These are phyloP conservation scores for Xylaria sp. DNA, from an alignment of 2,329 filamentous ascomycete genomes.

Conservation along the genomic window DNA sequence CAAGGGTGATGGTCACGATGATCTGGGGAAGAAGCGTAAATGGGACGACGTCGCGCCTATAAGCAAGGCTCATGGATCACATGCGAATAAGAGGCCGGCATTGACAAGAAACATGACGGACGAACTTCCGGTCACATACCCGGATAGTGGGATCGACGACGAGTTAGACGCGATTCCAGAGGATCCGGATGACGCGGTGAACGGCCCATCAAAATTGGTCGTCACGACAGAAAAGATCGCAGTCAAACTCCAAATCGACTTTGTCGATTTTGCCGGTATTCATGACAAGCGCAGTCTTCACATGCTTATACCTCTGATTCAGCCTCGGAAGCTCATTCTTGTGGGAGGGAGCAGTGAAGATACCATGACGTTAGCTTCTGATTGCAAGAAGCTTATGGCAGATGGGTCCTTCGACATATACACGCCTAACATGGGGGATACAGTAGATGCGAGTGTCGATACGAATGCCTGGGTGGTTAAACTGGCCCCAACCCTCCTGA, in stretches of 20 bases:
- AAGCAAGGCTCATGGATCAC: conserved; percentile 49
- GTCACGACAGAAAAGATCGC: conserved; percentile 67
- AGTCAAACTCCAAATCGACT: conserved; percentile 78
- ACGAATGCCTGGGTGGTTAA: conserved; percentile 98
- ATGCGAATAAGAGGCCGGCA: conserved; percentile 66
- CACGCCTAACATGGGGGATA: conserved; percentile 74
- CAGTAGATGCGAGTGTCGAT: conserved; percentile 90
- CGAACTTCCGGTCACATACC: conserved; percentile 50
- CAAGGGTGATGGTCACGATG: conserved; percentile 60
- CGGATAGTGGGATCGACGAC: conserved; percentile 53
- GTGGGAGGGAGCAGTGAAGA: conserved; percentile 81
- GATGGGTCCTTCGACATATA: conserved; percentile 73
- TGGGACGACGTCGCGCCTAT: conserved; percentile 74
- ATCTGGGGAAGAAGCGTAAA: conserved; percentile 88
- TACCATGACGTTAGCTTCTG: conserved; percentile 76
- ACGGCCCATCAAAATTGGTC: conserved; percentile 77
- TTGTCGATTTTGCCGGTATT: conserved; percentile 88
- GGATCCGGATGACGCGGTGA: conserved; percentile 53
- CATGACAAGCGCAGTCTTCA: conserved; percentile 93
- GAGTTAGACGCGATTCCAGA: conserved; percentile 66
- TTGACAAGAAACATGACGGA: conserved; percentile 49
- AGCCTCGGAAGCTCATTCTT: conserved; percentile 93
- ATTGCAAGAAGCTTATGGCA: conserved; percentile 74
- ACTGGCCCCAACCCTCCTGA: conserved; percentile 82
- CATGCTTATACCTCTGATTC: conserved; percentile 93